phyloP scores from a whole-genome alignment of 2,329 filamentous ascomycete genomes.

The Hirsutella rhossiliensis region DNA sequence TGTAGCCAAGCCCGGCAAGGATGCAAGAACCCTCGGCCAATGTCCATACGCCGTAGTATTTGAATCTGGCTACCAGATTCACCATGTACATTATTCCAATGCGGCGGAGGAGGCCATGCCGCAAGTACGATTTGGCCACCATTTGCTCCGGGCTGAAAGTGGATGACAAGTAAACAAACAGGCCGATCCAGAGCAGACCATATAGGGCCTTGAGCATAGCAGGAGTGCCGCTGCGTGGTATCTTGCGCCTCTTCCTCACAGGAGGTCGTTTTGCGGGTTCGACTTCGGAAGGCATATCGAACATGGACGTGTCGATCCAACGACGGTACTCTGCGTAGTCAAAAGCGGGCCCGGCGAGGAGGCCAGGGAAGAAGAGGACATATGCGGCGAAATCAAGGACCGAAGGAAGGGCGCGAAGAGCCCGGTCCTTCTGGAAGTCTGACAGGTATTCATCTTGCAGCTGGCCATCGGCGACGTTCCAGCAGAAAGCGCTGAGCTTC shows the following conservation, averaged over 20 bases:
- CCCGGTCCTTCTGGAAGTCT: conserved; percentile 73
- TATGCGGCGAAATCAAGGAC: conserved; percentile 79
- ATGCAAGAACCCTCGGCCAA: conserved; percentile 92
- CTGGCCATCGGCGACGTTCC: conserved; percentile 91
- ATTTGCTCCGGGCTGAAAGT: conserved; percentile 55
- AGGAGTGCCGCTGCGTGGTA: conserved; percentile 80
- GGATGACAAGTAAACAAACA: conserved; percentile 61
- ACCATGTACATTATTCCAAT: conserved; percentile 77
- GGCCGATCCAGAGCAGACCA: conserved; percentile 68
- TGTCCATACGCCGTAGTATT: conserved; percentile 96
- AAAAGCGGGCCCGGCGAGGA: conserved; percentile 85
- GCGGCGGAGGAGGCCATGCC: conserved; percentile 57
- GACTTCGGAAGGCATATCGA: conserved; percentile 69
- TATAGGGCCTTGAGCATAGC: conserved; percentile 63
- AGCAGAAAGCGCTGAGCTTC: conserved; percentile 94
- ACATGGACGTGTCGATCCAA: conserved; percentile 93
- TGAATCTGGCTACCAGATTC: conserved; percentile 68
- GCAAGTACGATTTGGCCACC: conserved; percentile 52
- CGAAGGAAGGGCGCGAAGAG: conserved; percentile 60
- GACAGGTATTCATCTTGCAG: conserved; percentile 70
- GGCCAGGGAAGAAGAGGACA: conserved; percentile 86
- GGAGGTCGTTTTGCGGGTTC: conserved; percentile 77
- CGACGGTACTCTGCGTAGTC: conserved; percentile 87
- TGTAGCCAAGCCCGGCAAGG: conserved; percentile 84
- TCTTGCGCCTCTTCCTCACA: conserved; percentile 81